A percentile compares a stretch with the other conserved stretches of the same genome.
Conservation (phyloP, 768 basidiomycete genomes). For the Piloderma croceum region DNA sequence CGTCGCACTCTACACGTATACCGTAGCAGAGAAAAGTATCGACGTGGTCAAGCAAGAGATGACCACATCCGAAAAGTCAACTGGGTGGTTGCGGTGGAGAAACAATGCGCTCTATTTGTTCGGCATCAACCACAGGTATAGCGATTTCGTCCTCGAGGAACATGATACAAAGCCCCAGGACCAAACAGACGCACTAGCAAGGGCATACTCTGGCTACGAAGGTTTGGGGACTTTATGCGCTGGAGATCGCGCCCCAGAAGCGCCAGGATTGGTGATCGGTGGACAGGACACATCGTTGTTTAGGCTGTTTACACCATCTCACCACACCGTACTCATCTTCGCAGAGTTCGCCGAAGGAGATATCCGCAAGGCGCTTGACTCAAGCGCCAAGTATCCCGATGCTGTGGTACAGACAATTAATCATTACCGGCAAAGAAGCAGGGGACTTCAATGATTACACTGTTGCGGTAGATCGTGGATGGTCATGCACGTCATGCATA, state of each 20-base stretch:
- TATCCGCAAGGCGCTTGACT: slow-evolving; percentile 8
- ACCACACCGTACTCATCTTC: slow-evolving; percentile 29
- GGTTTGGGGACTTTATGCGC: slow-evolving; percentile 13
- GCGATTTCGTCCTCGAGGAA: slow-evolving; percentile 15
- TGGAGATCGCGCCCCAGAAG: slow-evolving; percentile 29
- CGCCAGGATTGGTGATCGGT: slow-evolving; percentile 10
- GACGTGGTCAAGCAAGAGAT: neutral
- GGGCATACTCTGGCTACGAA: slow-evolving; percentile 2
- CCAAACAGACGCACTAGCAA: slow-evolving; percentile 2
- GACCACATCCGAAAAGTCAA: neutral
- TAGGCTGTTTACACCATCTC: slow-evolving; percentile 15
- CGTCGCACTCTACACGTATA: slow-evolving; percentile 10
- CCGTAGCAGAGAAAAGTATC: neutral
- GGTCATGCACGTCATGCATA: slow-evolving; percentile 19
- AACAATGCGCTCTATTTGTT: slow-evolving; percentile 6
- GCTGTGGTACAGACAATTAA: slow-evolving; percentile 4
- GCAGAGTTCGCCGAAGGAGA: slow-evolving; percentile 1
- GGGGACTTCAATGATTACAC: too few relatives aligned
- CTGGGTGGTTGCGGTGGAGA: too few relatives aligned
- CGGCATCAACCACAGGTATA: slow-evolving; percentile 18
- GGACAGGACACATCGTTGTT: slow-evolving; percentile 15
- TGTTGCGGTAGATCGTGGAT: slow-evolving; percentile 12
- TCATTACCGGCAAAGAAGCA: slow-evolving; percentile 8
- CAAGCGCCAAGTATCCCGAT: neutral
- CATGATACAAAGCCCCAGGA: slow-evolving; percentile 1